Conservation (phyloP, 768 basidiomycete genomes). For the Boletellus emodensis region DNA sequence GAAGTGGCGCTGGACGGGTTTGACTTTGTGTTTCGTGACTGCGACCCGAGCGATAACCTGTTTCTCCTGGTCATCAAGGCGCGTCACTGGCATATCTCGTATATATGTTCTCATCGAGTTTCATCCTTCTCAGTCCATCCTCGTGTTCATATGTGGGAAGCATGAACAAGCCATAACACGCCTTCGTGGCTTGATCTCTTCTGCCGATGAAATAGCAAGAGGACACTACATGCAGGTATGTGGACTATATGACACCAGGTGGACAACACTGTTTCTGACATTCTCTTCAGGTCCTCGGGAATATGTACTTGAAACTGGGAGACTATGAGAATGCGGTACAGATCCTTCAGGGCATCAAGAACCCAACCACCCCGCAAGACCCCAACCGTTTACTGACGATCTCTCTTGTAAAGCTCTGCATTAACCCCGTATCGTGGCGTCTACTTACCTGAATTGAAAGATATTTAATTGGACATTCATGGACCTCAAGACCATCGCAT, state of each 20-base stretch:
- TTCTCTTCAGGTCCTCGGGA: background rate
- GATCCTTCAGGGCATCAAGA: background rate
- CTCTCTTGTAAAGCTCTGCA: background rate
- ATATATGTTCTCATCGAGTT: background rate
- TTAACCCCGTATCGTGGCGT: background rate
- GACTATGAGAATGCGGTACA: background rate
- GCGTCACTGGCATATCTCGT: background rate
- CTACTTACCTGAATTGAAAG: background rate
- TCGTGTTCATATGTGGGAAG: background rate
- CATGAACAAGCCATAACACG: background rate
- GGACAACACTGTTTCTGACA: background rate
- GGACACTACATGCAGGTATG: background rate
- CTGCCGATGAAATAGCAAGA: background rate
- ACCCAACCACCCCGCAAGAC: slow-evolving; percentile 24
- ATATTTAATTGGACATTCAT: slow-evolving; percentile 2
- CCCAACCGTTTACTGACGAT: background rate
- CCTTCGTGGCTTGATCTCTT: background rate
- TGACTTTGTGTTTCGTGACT: background rate
- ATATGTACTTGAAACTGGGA: background rate
- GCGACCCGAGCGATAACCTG: background rate
- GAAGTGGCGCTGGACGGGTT: background rate
- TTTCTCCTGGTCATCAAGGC: background rate
- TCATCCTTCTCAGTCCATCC: background rate
- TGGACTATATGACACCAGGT: too few species aligned
- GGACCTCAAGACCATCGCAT: background rate